Base-by-base conservation (phyloP, 1,284 basidiomycete genomes). In the Rhodotorula mucilaginosa region DNA sequence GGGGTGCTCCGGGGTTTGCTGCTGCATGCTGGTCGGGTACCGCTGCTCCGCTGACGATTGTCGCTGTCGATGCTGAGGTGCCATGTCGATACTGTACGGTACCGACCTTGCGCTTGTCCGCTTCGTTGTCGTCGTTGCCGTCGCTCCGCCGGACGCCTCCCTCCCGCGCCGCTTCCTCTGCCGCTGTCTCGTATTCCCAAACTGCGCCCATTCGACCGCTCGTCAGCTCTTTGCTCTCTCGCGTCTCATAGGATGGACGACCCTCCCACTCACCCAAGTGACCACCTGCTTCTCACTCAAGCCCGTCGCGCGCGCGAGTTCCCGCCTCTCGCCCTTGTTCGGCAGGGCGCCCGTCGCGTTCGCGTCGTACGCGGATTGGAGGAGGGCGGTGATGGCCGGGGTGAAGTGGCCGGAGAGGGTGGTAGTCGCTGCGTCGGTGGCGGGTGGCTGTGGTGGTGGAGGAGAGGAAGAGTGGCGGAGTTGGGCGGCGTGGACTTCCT, bases 181-280 rank as follows among this genome's bases (percentile, higher is more conserved):
- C 70, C 71, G 70, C 76, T 76, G 67, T 69, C 76, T 29, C 68
- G 75, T 19, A 65, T 76, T 70, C 64, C 75, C 75, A 64, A 75
- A 61, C 69, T 72, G 39, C 56, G 52, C 26, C 18, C 44, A 34
- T 34, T 12, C 60, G 12, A 26, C 23, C 18, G 3, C 18, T 10
- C 23, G n/a, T 47, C 49, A 51, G 60, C 60, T 58, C 10, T 19
- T 68, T 16, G 4, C 31, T 19, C 44, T 48, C 58, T 19, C n/a
- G n/a, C n/a, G n/a, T n/a, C n/a, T n/a, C n/a, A n/a, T n/a, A n/a
- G n/a, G n/a, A n/a, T n/a, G n/a, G n/a, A n/a, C n/a, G n/a, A n/a
- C n/a, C n/a, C n/a, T n/a, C n/a, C 1, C 12, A 57, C 68, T 29
- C 48, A 70, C 70, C 64, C 65, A 67, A 8, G 66, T 68, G 4